These are phyloP conservation scores for Sporisorium scitamineum DNA, from an alignment of 1,284 basidiomycete species.

Conservation along the genomic window DNA sequence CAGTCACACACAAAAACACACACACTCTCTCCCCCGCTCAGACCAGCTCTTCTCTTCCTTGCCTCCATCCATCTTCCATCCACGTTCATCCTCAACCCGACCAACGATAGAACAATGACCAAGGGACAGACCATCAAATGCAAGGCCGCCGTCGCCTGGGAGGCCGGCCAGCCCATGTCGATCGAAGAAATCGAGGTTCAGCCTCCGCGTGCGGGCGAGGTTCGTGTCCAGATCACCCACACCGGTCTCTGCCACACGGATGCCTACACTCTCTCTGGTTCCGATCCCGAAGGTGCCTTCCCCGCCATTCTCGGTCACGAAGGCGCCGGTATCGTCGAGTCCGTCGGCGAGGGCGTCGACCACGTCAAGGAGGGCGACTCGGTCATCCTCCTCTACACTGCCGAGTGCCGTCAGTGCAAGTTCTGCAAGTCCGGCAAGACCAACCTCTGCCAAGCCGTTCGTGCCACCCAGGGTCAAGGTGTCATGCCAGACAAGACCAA, in stretches of 20 bases:
- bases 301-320: conserved; percentile 83
- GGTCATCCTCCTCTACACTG: conserved; percentile 78
- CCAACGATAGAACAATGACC: conserved; percentile 31
- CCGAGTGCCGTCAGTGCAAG: conserved; percentile 68
- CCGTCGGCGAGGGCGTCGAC: conserved; percentile 90
- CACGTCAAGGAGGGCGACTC: conserved; percentile 78
- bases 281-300: conserved; percentile 95
- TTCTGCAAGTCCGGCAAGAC: conserved; percentile 99
- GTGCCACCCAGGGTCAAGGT: conserved; percentile 93
- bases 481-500: conserved; percentile 93
- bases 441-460: conserved; percentile 78
- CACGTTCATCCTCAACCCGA: background rate
- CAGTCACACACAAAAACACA: background rate
- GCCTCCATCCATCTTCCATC: background rate
- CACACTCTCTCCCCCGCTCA: conserved; percentile 5
- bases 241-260: conserved; percentile 99
- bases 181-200: conserved; percentile 93
- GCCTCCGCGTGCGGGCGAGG: conserved; percentile 89
- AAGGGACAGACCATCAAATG: conserved; percentile 64
- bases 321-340: conserved; percentile 78
- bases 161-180: conserved; percentile 86
- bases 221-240: conserved; percentile 90
- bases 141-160: conserved; percentile 92
- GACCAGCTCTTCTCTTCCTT: background rate
- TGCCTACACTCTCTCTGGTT: conserved; percentile 94